Base-by-base conservation (phyloP, 495 filamentous ascomycete genomes). In the Aspergillus carlsbadensis region DNA sequence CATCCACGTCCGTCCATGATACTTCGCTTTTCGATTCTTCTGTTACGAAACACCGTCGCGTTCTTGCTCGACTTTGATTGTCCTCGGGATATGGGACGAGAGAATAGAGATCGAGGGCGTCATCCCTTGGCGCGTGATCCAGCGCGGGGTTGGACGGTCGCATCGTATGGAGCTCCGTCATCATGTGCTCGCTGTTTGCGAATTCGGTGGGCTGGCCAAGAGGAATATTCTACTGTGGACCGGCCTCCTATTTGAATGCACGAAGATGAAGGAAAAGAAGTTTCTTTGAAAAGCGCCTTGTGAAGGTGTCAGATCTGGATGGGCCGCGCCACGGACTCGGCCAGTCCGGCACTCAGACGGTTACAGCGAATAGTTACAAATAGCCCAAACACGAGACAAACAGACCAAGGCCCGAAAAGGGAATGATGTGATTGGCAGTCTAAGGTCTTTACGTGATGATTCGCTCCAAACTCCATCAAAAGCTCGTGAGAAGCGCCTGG, bases 1-100 rank as follows among this genome's bases (percentile, higher is more conserved):
- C n/a, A 10, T 48, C 42, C 14, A 58, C 48, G 40, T 64, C 61
- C 1, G 54, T 53, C 48, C 53, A 60, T 13, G 52, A 31, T 6
- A 64, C 24, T 24, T 52, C n/a, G 14, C 50, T 15, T 14, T 53
- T 31, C 33, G 54, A 52, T 13, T 60, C 54, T 41, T 49, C 33
- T 8, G 10, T 8, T 17, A 13, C 24, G 22, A 59, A 64, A 29
- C 61, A 64, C 26, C 39, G 45, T 10, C 57, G 41, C 3, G 24
- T 14, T 15, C 48, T 42, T 29, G 57, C 53, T 1, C 54, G 44
- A 17, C 6, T 10, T 39, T 46, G 55, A 21, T 40, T 39, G 33
- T 61, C 55, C 8, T 57, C 52, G 21, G 54, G 46, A 21, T 59
- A 65, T 5, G 51, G 45, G 6, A 45, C 34, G 22, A 59, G 58